Evolutionary conservation across 1,284 basidiomycete genomes (phyloP).

Genomic region (Pholiota adiposa): DNA sequence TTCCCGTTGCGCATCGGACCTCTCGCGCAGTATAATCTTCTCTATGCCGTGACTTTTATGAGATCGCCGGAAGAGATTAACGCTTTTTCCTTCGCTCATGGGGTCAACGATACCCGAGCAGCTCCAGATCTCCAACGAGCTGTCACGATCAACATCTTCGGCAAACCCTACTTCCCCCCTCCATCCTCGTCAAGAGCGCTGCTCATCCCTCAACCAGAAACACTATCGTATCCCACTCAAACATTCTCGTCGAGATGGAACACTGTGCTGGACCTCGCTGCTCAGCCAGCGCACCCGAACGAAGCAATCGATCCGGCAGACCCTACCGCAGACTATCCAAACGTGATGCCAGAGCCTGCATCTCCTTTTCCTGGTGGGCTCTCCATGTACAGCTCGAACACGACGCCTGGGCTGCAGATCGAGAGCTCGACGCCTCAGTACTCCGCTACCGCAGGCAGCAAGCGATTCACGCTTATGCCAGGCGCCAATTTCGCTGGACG

Average conservation of each 20-base stretch:
- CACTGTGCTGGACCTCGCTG: constrained; percentile 79
- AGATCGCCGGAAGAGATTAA: constrained; percentile 59
- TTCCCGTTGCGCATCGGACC: constrained; percentile 76
- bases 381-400: constrained; percentile 27
- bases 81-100: constrained; percentile 28
- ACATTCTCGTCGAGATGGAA: constrained; percentile 87
- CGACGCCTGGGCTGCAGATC: constrained; percentile 24
- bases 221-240: constrained; percentile 62
- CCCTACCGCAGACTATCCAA: constrained; percentile 39
- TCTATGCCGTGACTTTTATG: constrained; percentile 83
- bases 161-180: constrained; percentile 59
- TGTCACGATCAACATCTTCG: constrained; percentile 79
- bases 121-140: constrained; percentile 64
- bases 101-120: constrained; percentile 22
- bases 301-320: constrained; percentile 31
- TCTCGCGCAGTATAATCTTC: constrained; percentile 82
- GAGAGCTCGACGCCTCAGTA: constrained; percentile 28
- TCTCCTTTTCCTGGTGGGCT: constrained; percentile 65
- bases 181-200: constrained; percentile 17
- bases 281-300: constrained; percentile 37
- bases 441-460: constrained; percentile 55
- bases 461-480: constrained; percentile 57
- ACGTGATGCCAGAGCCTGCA: constrained; percentile 69
- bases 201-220: constrained; percentile 22
- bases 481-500: constrained; percentile 40